Base-by-base conservation (phyloP, 1,284 basidiomycete species). In the Filobasidium uniguttulatum region DNA sequence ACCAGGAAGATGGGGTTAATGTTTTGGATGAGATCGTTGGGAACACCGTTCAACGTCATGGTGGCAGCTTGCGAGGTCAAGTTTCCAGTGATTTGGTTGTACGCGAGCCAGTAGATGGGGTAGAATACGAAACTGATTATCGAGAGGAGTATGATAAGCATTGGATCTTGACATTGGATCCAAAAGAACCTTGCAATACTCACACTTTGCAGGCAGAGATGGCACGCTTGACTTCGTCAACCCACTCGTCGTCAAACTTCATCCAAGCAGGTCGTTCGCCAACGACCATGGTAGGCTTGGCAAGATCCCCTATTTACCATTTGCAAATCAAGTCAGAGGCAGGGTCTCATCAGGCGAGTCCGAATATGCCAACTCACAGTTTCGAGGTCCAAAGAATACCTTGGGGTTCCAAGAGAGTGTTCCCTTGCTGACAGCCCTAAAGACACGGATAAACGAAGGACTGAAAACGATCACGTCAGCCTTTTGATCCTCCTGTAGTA, bases 251-350 rank as follows among this genome's bases (percentile, higher is more conserved):
- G 58, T 73, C 72, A 60, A 69, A 75, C 44, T 60, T 64, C 57
- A 74, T 65, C 71, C 67, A 73, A 8, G 30, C 17, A 14, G 50
- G 45, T 17, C 22, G 37, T n/a, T 33, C 45, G 28, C 50, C 50
- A 35, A 67, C 61, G 53, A 65, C 56, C 48, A 65, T 59, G 19
- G 64, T 64, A 3, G 72, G 72, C 60, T 71, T 71, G 48, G 67
- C 71, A 10, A 49, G 56, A 56, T 68, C 63, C 72, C 72, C 91
- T 70, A 89, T 86, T 26, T 8, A 17, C n/a, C n/a, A 9, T 15
- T 14, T 7, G 15, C 19, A 22, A 5, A 7, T 73, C 55, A 70
- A 70, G 26, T 61, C 58, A 34, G 63, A n/a, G n/a, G 31, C 9
- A 9, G 9, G 31, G n/a, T 33, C 59, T 41, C 65, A 63, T 20